Base-by-base conservation (phyloP, 352 stramenopile genomes). In the Phytopythium montanum region DNA sequence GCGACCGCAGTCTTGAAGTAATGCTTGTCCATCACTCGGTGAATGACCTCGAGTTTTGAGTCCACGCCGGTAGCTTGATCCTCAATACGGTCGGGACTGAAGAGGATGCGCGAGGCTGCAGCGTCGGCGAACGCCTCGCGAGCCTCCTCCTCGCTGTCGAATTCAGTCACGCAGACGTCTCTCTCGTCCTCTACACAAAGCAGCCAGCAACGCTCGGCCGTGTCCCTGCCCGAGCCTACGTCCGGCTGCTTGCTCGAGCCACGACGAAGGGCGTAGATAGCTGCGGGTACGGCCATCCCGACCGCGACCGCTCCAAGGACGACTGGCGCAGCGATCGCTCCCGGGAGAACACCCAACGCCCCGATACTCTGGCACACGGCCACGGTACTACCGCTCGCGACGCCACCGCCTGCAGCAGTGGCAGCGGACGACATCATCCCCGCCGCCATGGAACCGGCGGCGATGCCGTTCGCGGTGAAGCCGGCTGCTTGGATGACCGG, bases 351-450 rank as follows among this genome's bases (percentile, higher is more conserved):
- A 1, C 72, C 75, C 19, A 64, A 56, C 3, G 71, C 70, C 10
- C 71, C 73, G 28, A 84, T 72, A 26, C 65, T 80, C 49, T 88
- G 78, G 29, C 79, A 38, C 19, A 70, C 67, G 3, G 78, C 75
- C 13, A 81, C 73, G 9, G 59, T 59, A 60, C 75, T 75, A 10
- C 70, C 71, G 34, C 50, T 51, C 16, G 61, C 57, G 4, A 80
- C 60, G 23, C 56, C 65, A 16, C 75, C 75, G 18, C 76, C 75
- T 25, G 36, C 48, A 10, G 68, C 66, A 48, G 75, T 60, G 5
- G 77, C 77, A 49, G 72, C 60, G 14, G 58, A 53, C 38, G 75
- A 78, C 75, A 85, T 85, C 66, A 81, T 80, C 33, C 50, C 39
- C n/a, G 65, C 75, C 21, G 75, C 77, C 5, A 58, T 59, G 0